Conservation (phyloP, 495 filamentous ascomycete species). For the Neurospora sp. region DNA sequence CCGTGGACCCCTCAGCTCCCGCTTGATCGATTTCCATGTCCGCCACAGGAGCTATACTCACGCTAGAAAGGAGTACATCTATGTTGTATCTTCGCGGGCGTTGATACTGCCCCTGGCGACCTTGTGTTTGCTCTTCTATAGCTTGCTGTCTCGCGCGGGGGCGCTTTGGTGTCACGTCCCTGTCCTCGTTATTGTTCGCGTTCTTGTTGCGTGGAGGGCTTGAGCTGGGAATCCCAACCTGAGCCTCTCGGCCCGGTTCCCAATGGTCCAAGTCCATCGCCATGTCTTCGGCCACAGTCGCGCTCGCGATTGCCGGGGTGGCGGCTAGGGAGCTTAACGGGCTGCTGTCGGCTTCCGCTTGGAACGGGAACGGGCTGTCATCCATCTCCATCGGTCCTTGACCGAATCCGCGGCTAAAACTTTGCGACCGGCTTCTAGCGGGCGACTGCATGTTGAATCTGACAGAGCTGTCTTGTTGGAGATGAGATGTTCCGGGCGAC, state of each 20-base stretch:
- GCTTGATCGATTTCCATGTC: background rate
- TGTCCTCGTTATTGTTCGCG: too few species aligned
- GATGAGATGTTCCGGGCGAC: background rate
- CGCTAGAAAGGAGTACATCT: background rate
- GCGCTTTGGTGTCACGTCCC: background rate
- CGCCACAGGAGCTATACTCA: background rate
- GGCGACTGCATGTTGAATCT: background rate
- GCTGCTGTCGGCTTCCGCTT: background rate
- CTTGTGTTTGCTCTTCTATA: background rate
- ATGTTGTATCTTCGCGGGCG: background rate
- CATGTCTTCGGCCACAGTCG: background rate
- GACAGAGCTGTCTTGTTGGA: background rate
- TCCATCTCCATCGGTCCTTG: background rate
- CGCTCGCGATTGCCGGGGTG: background rate
- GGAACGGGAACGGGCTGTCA: background rate
- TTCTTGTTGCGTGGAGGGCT: background rate
- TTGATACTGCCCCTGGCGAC: background rate
- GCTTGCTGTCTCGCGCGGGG: background rate
- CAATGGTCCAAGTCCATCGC: background rate
- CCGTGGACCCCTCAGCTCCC: background rate
- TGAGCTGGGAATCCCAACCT: background rate
- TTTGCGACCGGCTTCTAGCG: background rate
- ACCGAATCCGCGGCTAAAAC: background rate
- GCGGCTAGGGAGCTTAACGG: background rate
- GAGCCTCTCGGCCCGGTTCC: background rate